Evolutionary conservation across 805 yeast species (phyloP), one percentile per base, ranked within the genome.

Genomic region (Suhomyces sp.): DNA sequence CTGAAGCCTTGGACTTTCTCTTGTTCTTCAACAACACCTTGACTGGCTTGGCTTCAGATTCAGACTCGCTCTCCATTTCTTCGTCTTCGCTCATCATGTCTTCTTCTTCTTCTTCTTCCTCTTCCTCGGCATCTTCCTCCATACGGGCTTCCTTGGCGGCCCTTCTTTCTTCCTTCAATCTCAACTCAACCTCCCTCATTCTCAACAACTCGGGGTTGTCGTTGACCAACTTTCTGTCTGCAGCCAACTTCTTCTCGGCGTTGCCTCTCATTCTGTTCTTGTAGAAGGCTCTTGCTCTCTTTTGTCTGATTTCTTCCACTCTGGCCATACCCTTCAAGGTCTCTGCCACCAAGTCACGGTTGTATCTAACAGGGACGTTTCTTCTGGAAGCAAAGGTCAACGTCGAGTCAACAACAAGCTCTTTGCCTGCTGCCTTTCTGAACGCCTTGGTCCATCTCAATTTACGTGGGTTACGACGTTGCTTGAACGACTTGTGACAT

Each of bases 211-310:
- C 96, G 61, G 97, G 97, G 76, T 94, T 84, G 53, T 83, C 77
- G 68, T 86, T 97, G 47, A 94, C 94, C 68, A 94, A 80, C 74
- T 90, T 90, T 76, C 85, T 85, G 75, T 94, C 99, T 53, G 87
- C 79, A 51, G 85, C 90, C 66, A 90, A 79, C 71, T 88, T 88
- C 71, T 85, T 84, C 62, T 88, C 97, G 74, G 86, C 88, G 78
- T 94, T 94, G 59, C 97, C 97, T 74, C 88, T 90, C 99, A 94
- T 94, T 85, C 99, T 88, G 79, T 92, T 91, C 90, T 92, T 93
- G 80, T 90, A 94, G 91, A 94, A 94, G 13, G 98, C 97, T 69
- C 96, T 83, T 75, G 94, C 99, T 79, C 99, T 87, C 81, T 86
- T 91, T 71, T 83, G 87, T 80, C 99, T 86, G 72, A 94, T 94